phyloP scores from a whole-genome alignment of 148 eudicot species.

The Rheum nobile region DNA sequence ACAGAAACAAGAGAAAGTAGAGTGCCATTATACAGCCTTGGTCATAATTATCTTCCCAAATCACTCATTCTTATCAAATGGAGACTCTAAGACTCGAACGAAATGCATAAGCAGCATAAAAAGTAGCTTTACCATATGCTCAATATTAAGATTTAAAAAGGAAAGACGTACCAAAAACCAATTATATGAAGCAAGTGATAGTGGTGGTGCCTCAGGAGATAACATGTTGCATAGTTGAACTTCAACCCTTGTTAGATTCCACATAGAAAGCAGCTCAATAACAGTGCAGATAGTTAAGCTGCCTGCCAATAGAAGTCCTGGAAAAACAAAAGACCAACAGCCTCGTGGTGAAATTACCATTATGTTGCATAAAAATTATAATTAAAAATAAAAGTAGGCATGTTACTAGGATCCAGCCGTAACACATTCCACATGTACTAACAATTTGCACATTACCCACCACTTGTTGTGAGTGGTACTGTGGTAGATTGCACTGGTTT shows the following conservation, averaged over 20 bases:
- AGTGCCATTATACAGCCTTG: too few relatives aligned
- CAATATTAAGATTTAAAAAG: neutral
- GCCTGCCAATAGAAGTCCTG: slow-evolving; percentile 57
- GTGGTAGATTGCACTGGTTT: neutral
- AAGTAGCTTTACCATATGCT: neutral
- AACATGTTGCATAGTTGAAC: slow-evolving; percentile 82
- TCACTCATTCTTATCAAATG: neutral
- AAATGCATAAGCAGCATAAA: too few relatives aligned
- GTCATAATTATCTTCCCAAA: neutral
- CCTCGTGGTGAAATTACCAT: neutral
- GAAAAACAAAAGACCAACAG: neutral
- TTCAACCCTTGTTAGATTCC: slow-evolving; percentile 93
- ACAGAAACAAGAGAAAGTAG: neutral
- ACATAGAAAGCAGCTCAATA: slow-evolving; percentile 87
- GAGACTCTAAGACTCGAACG: neutral
- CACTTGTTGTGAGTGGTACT: neutral
- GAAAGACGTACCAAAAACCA: slow-evolving; percentile 75
- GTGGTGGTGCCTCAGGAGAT: slow-evolving; percentile 81
- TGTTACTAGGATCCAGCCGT: neutral
- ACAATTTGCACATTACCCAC: neutral
- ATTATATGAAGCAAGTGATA: slow-evolving; percentile 86
- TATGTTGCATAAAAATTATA: neutral
- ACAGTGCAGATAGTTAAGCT: slow-evolving; percentile 54
- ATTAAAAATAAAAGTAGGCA: neutral
- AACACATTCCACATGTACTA: neutral